Evolutionary conservation across 1,139 yeast species (phyloP), one percentile per base, ranked within the genome.

Genomic region (Taiozyma sp.): DNA sequence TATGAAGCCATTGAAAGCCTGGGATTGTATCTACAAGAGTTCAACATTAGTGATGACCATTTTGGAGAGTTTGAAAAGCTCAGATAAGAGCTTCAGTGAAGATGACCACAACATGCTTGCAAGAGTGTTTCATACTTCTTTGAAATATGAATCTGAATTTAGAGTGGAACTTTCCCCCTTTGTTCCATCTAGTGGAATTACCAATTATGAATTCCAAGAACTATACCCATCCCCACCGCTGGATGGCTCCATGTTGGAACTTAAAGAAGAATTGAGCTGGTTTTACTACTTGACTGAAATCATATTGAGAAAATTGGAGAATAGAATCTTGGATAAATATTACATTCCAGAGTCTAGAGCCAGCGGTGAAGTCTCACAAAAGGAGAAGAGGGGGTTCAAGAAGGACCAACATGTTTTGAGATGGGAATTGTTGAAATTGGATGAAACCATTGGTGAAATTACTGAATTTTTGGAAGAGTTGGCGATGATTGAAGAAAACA

Each of bases 231-330:
- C 67, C 8, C 67, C 74, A 4, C 77, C 79, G 1, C 66, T 67
- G 56, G 52, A 64, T 58, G 54, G 57, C 56, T 50, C 75, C 57
- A 38, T 32, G 5, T 53, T 74, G 67, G 57, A 75, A 67, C 36
- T 57, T 1, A 49, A 46, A 23, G 59, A 57, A 50, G 73, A 72
- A 51, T 68, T 72, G 49, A 68, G 77, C 23, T 77, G 81, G 81
- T 74, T 75, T 60, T 77, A 65, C 54, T 76, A 71, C 54, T 62
- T 77, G 44, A 76, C 81, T 0, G 81, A 77, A 57, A 68, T 76
- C n/a, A 79, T 79, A 0, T 70, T 75, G 9, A 61, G 81, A 38
- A 76, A 75, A 57, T 68, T 76, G 8, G 80, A 76, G 54, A 77
- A 77, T 60, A 67, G 66, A 42, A 64, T 77, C 63, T 68, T 67